phyloP scores from a whole-genome alignment of 495 filamentous ascomycete species.

The Daldinia childiae region DNA sequence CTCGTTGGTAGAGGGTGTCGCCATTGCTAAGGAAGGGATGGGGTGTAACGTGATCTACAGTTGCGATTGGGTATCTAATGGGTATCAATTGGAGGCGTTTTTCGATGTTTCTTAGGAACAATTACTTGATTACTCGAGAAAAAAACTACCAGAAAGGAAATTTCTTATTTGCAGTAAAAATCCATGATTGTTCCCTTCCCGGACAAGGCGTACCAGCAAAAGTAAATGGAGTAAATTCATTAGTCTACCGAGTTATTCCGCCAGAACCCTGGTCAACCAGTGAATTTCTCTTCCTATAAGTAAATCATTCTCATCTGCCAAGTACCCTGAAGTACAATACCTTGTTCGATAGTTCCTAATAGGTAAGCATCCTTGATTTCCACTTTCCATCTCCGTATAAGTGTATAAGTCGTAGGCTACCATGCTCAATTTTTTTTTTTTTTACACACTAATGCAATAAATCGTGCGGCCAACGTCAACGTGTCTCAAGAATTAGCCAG shows the following conservation, averaged over 20 bases:
- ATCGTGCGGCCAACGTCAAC: slow-evolving; percentile 25
- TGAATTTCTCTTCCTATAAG: background rate
- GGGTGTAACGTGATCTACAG: slow-evolving; percentile 4
- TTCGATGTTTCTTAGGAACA: background rate
- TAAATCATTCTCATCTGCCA: background rate
- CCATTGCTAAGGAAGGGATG: slow-evolving; percentile 30
- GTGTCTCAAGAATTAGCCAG: slow-evolving; percentile 11
- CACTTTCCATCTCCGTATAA: slow-evolving; percentile 29
- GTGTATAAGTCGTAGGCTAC: background rate
- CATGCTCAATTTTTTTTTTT: slow-evolving; percentile 15
- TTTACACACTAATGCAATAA: slow-evolving; percentile 37
- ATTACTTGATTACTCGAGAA: background rate
- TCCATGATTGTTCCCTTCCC: slow-evolving; percentile 1
- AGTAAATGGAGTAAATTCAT: slow-evolving; percentile 3
- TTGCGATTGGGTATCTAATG: slow-evolving; percentile 19
- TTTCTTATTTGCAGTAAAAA: slow-evolving; percentile 20
- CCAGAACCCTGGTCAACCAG: slow-evolving; percentile 4
- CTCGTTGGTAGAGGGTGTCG: slow-evolving; percentile 47
- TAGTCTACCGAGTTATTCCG: slow-evolving; percentile 21
- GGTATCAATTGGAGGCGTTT: slow-evolving; percentile 7
- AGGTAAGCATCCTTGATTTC: slow-evolving; percentile 13
- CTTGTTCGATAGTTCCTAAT: background rate
- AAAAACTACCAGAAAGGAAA: slow-evolving; percentile 4
- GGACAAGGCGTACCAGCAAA: background rate
- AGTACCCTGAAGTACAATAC: background rate